Base-by-base conservation (phyloP, 176 grass and related monocot genomes). In the Poa pratensis region DNA sequence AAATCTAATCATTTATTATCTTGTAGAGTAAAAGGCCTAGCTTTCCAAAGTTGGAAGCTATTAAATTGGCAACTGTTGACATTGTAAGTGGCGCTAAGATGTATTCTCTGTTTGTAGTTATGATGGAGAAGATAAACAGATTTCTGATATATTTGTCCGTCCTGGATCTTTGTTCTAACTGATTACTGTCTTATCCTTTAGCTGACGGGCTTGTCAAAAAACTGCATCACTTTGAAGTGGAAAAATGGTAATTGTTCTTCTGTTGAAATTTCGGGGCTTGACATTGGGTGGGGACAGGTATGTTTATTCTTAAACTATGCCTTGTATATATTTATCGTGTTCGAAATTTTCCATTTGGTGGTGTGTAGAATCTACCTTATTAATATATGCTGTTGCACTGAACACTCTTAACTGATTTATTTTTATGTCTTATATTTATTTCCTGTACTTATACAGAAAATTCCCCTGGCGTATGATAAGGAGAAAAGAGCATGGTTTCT, bases 281-380 rank as follows among this genome's bases (percentile, higher is more conserved):
- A 99, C 71, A 89, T 99, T 64, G 94, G 96, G 79, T 99, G 96
- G 96, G 94, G 91, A 13, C 89, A 96, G 92, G 96, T 99, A 94
- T 55, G 9, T 43, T 86, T 88, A 63, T 75, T 45, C 57, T 37
- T n/a, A 43, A 85, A 45, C 34, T 48, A 71, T 80, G 53, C 3
- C 49, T 34, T 76, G 46, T 73, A 59, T 37, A 52, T 30, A 30
- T 30, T 30, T 30, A 30, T 30, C 30, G 30, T 30, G 30, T 66
- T 80, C 45, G 32, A 76, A 16, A 51, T 24, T 69, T 53, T 24
- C 22, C 22, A 40, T n/a, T 69, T 23, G 60, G 20, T 54, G 53
- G 23, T 1, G 26, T 40, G 50, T 73, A 77, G 20, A 69, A 74
- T 52, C 30, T 54, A 40, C 19, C 1, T 19, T 81, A 65, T 16